phyloP scores from a whole-genome alignment of 768 basidiomycete genomes.

The Mycena rosella region DNA sequence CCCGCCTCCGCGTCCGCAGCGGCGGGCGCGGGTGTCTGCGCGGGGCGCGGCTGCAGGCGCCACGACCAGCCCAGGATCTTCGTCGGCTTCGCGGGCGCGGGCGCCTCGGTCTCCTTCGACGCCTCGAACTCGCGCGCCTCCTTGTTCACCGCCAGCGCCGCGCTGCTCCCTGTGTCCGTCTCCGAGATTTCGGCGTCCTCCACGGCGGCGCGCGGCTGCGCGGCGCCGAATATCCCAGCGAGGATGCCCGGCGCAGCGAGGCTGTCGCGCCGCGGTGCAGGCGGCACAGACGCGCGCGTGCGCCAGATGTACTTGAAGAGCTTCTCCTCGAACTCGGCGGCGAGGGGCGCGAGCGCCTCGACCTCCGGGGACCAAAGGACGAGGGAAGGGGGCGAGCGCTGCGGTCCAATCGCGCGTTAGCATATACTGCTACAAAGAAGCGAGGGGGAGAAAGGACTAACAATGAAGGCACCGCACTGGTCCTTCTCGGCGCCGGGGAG shows the following conservation, averaged over 20 bases:
- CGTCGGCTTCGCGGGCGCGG: constrained; percentile 19
- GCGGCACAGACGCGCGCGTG: constrained; percentile 45
- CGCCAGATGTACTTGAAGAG: constrained; percentile 88
- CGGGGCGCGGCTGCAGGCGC: constrained; percentile 54
- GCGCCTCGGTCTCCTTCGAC: constrained; percentile 12
- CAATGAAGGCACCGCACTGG: constrained; percentile 88
- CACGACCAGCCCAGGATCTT: constrained; percentile 56
- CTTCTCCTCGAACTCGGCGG: constrained; percentile 80
- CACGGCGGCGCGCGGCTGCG: too few species aligned
- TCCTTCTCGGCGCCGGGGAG: constrained; percentile 88
- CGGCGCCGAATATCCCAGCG: constrained; percentile 11
- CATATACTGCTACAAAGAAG: too few species aligned
- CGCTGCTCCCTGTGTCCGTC: constrained; percentile 34
- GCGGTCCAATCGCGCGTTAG: too few species aligned
- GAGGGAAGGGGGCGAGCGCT: constrained; percentile 82
- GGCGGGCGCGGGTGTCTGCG: constrained; percentile 41
- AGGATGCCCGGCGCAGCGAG: constrained; percentile 34
- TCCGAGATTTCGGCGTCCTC: constrained; percentile 26
- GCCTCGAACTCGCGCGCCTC: too few species aligned
- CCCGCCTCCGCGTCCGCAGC: constrained; percentile 54
- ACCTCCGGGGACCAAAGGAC: constrained; percentile 87
- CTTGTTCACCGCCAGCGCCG: constrained; percentile 15
- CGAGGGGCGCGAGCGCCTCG: constrained; percentile 74
- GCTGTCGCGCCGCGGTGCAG: constrained; percentile 19
- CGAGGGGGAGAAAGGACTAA: constrained; percentile 39